Evolutionary conservation across 164 flowering plant genomes (phyloP).

Genomic region (Chimonanthus praecox): DNA sequence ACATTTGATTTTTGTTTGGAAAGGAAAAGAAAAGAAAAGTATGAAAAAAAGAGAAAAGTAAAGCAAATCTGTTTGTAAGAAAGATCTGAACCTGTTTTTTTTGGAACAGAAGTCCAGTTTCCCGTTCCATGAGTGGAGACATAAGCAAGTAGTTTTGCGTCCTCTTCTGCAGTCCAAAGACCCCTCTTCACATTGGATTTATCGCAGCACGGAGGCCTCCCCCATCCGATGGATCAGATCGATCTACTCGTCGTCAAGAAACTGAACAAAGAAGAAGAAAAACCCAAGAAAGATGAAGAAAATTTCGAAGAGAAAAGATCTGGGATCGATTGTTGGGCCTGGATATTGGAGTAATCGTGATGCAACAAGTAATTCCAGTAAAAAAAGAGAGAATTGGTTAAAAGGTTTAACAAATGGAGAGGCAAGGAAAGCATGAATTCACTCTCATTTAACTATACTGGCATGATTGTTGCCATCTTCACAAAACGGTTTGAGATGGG

Average conservation of each 20-base stretch:
- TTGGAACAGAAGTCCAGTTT: slow-evolving; percentile 63
- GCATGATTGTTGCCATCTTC: slow-evolving; percentile 49
- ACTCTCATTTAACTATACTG: slow-evolving; percentile 41
- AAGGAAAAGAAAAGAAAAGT: not conserved
- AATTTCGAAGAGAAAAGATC: not conserved
- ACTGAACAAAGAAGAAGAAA: not conserved
- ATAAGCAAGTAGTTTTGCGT: slow-evolving; percentile 53
- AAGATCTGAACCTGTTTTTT: slow-evolving; percentile 57
- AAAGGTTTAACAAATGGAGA: slow-evolving; percentile 43
- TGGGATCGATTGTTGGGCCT: not conserved
- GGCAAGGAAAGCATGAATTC: slow-evolving; percentile 64
- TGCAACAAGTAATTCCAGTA: slow-evolving; percentile 11
- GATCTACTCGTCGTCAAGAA: not conserved
- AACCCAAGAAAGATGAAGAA: not conserved
- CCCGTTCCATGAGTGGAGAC: slow-evolving; percentile 61
- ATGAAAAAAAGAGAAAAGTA: not conserved
- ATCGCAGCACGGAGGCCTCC: slow-evolving; percentile 58
- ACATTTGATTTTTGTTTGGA: not conserved
- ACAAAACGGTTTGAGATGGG: slow-evolving; percentile 25
- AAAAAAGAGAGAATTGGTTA: slow-evolving; percentile 18
- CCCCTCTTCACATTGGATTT: slow-evolving; percentile 52
- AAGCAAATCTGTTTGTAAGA: not conserved
- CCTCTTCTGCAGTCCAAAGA: slow-evolving; percentile 65
- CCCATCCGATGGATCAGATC: slow-evolving; percentile 36
- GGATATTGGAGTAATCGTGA: slow-evolving; percentile 1